phyloP scores from a whole-genome alignment of 2,329 filamentous ascomycete species.

The Hysterium pulicare region DNA sequence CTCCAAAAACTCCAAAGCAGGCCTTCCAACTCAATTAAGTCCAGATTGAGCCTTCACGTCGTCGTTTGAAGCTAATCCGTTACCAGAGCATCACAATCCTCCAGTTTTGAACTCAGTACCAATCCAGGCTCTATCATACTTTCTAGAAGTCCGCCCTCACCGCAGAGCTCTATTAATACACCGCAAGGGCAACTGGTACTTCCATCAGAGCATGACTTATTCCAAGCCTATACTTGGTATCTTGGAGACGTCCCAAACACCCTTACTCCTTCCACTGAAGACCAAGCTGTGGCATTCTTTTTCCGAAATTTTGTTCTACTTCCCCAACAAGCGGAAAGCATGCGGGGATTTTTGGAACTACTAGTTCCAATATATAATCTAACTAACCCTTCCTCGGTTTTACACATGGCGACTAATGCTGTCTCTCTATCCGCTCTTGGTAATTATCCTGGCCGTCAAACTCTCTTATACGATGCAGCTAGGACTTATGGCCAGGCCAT shows the following conservation, averaged over 20 bases:
- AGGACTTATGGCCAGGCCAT: slow-evolving; percentile 38
- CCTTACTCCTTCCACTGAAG: slow-evolving; percentile 31
- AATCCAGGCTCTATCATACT: slow-evolving; percentile 11
- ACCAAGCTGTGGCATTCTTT: slow-evolving; percentile 40
- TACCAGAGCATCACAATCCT: slow-evolving; percentile 19
- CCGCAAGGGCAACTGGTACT: slow-evolving; percentile 21
- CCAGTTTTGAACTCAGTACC: slow-evolving; percentile 16
- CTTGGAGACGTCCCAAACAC: slow-evolving; percentile 24
- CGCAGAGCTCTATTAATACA: slow-evolving; percentile 10
- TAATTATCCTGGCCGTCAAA: slow-evolving; percentile 35
- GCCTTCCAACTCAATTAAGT: background rate
- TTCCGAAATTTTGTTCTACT: slow-evolving; percentile 40
- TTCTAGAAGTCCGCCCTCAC: slow-evolving; percentile 10
- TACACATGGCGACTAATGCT: slow-evolving; percentile 39
- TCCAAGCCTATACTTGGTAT: slow-evolving; percentile 30
- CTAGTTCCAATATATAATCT: slow-evolving; percentile 37
- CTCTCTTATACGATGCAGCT: slow-evolving; percentile 32
- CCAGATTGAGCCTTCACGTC: background rate
- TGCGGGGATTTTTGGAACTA: slow-evolving; percentile 38
- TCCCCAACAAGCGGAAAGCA: slow-evolving; percentile 36
- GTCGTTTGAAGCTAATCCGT: background rate
- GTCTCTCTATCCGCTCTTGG: slow-evolving; percentile 37
- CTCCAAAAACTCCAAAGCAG: background rate
- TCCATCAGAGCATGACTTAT: slow-evolving; percentile 16
- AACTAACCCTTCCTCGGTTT: slow-evolving; percentile 30